phyloP scores from a whole-genome alignment of 495 filamentous ascomycete species.

The Cercophora newfieldiana region DNA sequence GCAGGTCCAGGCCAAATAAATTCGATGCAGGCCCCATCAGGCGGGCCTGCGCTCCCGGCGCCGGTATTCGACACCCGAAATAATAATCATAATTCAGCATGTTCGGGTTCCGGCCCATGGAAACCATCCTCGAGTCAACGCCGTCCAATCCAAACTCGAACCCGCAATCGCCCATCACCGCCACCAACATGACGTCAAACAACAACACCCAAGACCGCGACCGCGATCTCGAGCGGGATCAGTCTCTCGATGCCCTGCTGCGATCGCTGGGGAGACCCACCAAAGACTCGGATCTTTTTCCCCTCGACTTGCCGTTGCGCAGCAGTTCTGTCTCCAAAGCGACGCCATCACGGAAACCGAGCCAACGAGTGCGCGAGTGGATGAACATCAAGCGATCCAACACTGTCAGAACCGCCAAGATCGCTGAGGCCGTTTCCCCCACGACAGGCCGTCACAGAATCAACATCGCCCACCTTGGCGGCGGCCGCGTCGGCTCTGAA shows the following conservation, averaged over 20 bases:
- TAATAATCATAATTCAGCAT: neutral
- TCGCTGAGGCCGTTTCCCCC: constrained; percentile 1
- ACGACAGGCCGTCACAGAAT: constrained; percentile 12
- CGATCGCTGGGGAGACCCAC: constrained; percentile 8
- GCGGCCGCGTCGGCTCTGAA: constrained; percentile 26
- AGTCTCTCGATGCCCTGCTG: constrained; percentile 7
- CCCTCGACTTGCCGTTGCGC: neutral
- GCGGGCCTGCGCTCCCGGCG: neutral
- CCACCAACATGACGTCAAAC: too few species aligned
- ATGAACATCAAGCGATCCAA: constrained; percentile 33
- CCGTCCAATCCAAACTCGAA: constrained; percentile 1
- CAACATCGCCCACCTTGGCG: constrained; percentile 38
- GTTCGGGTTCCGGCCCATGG: constrained; percentile 19
- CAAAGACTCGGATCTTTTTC: neutral
- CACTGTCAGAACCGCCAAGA: constrained; percentile 13
- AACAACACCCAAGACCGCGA: too few species aligned
- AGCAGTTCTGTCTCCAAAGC: constrained; percentile 21
- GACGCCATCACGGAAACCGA: constrained; percentile 19
- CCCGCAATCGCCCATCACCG: constrained; percentile 2
- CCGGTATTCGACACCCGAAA: neutral
- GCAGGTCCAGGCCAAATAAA: too few species aligned
- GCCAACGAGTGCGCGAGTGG: constrained; percentile 30
- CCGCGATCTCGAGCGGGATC: neutral
- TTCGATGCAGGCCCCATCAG: neutral
- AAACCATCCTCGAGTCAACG: constrained; percentile 23